Evolutionary conservation across 2,329 filamentous ascomycete species (phyloP), one percentile per base, ranked within the genome.

Genomic region (Nemania serpens): DNA sequence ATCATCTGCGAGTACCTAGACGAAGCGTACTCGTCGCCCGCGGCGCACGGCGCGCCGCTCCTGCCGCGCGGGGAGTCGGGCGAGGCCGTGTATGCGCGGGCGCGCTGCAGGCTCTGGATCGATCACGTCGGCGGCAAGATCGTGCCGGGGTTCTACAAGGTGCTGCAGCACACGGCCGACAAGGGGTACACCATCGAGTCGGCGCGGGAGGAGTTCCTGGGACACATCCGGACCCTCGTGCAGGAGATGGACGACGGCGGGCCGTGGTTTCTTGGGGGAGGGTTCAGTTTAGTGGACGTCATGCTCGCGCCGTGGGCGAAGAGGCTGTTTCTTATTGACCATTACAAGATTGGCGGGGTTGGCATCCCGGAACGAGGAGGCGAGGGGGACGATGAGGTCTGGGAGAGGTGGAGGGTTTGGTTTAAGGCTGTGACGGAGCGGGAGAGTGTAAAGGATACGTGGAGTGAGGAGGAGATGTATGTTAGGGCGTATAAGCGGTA

Each of bases 1-100:
- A 84, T 93, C 48, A 81, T 94, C 39, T 88, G 86, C 75, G 89
- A 93, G 72, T 94, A 91, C 66, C 79, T 94, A 1, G 87, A 94
- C 65, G 90, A 93, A 63, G 85, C 85, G 0, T 92, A 86, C 0
- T 78, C 79, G 3, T 65, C 81, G 70, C 74, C 78, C 56, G 55
- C 55, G 0, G 65, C 67, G 7, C 69, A 83, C 53, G 78, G 78
- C 0, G 80, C 79, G 1, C 72, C 75, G 1, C 73, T 93, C 3
- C 75, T 91, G 10, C 87, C 90, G 10, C 58, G 61, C 10, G 56
- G 55, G 1, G 13, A 22, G 2, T 25, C 12, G 0, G 25, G 41
- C 0, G 69, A 74, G 0, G 84, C 87, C 57, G 77, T 84, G 0
- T 93, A 91, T 69, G 81, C 85, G 55, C 80, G 84, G 54, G 90